Base-by-base conservation (phyloP, 768 basidiomycete species). In the Brasilioporus rufonigricans region DNA sequence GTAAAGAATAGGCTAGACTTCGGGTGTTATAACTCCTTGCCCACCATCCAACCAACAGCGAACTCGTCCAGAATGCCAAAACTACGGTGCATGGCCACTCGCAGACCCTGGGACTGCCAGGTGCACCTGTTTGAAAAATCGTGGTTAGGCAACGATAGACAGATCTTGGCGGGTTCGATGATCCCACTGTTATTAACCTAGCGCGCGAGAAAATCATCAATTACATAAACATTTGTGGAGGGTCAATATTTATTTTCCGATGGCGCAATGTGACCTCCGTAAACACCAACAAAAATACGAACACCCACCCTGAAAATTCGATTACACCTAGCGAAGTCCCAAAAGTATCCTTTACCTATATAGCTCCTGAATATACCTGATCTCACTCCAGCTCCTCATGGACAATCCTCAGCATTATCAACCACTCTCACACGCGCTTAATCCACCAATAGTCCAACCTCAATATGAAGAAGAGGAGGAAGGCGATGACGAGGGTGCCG, bases 351-450 rank as follows among this genome's bases (percentile, higher is more conserved):
- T n/a, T 14, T 43, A 41, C 4, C 21, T 41, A 60, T 62, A 56
- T 49, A 46, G 44, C 58, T 61, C 64, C 45, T 59, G 49, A 59
- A 53, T 67, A 66, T 53, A 67, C 64, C 62, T 54, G 58, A 64
- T 60, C 33, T 48, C 39, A 51, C 32, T 44, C 16, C 44, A 47
- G 27, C 32, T 44, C 23, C 14, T 48, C 55, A 78, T 80, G 78
- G 77, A 88, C 72, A 87, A 87, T 68, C 86, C 86, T 52, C 87
- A 89, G 67, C 86, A 86, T 58, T 88, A 91, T 73, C 87, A 89
- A 58, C 86, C 89, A 26, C 78, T 91, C 62, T 91, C 88, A 52
- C 85, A 89, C 75, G 89, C 89, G 40, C 77, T 91, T 36, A 76
- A 87, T 67, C 85, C 84, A 0, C 85, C 73, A 27, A 64, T 72